These are phyloP conservation scores for Salix purpurea DNA, from an alignment of 345 rosid genomes.

Conservation along the genomic window DNA sequence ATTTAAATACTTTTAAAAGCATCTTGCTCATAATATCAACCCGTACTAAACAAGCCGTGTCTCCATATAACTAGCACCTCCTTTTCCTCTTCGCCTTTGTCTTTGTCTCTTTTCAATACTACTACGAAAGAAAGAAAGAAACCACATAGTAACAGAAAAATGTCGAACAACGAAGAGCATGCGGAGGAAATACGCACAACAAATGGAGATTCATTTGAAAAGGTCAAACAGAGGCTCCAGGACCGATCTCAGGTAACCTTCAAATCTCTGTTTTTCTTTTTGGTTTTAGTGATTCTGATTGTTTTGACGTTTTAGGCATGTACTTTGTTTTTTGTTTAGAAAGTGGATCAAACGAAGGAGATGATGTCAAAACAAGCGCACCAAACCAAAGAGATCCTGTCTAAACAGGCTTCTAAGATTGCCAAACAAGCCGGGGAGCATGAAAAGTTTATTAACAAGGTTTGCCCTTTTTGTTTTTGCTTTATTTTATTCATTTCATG, in stretches of 20 bases:
- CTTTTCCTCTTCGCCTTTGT: not conserved
- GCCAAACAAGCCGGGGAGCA: constrained; percentile 95
- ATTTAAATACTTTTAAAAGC: too few relatives aligned
- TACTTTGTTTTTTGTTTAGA: constrained; percentile 32
- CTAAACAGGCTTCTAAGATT: constrained; percentile 88
- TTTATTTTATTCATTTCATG: not conserved
- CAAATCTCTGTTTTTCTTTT: constrained; percentile 1
- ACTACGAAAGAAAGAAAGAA: too few relatives aligned
- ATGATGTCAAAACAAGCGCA: constrained; percentile 72
- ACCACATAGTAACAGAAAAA: constrained; percentile 6
- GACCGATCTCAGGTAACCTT: constrained; percentile 63
- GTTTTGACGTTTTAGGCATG: constrained; percentile 16
- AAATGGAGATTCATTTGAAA: constrained; percentile 36
- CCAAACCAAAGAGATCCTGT: constrained; percentile 70
- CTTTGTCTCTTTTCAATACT: not conserved
- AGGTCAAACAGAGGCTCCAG: constrained; percentile 42
- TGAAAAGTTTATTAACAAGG: constrained; percentile 82
- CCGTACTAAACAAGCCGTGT: too few relatives aligned
- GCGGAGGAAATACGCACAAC: constrained; percentile 33
- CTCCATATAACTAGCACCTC: not conserved
- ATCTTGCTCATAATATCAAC: too few relatives aligned
- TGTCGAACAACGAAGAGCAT: constrained; percentile 45
- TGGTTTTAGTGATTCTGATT: not conserved
- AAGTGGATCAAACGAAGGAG: constrained; percentile 78
- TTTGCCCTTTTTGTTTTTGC: constrained; percentile 1